Evolutionary conservation across 441 rosid species (phyloP).

Genomic region (Manihot esculenta): DNA sequence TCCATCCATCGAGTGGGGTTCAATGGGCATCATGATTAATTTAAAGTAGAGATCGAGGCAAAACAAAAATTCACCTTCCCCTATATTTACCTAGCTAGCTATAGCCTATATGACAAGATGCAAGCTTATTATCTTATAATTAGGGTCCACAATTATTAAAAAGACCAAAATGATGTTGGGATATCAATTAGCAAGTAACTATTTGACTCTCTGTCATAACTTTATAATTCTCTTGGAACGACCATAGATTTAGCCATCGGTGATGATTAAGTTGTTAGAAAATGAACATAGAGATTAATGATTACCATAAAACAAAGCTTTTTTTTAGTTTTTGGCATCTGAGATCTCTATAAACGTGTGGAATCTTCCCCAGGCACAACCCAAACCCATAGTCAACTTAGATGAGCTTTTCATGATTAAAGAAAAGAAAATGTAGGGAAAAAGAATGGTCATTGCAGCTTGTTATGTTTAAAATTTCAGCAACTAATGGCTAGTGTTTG

Average conservation of each 20-base stretch:
- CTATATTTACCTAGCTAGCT: no score
- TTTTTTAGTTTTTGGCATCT: neutral
- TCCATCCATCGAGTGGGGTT: no score
- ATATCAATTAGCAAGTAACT: neutral
- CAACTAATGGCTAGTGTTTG: neutral
- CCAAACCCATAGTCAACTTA: constrained; percentile 23
- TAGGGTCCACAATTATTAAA: neutral
- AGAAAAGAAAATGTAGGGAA: neutral
- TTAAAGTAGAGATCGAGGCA: no score
- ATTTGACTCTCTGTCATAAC: neutral
- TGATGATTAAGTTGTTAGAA: constrained; percentile 22
- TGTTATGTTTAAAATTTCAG: constrained; percentile 12
- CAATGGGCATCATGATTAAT: no score
- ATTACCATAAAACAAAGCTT: constrained; percentile 11
- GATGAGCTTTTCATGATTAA: constrained; percentile 20
- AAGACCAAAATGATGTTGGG: neutral
- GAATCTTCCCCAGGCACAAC: constrained; percentile 14
- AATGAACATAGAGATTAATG: constrained; percentile 15
- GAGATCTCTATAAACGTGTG: constrained; percentile 3
- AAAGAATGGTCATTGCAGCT: neutral
- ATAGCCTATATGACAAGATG: no score
- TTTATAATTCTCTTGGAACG: neutral
- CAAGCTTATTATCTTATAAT: neutral
- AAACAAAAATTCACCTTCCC: no score
- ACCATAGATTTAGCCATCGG: constrained; percentile 7